Evolutionary conservation across 768 basidiomycete genomes (phyloP).

Genomic region (Rhodotorula sphaerocarpa): DNA sequence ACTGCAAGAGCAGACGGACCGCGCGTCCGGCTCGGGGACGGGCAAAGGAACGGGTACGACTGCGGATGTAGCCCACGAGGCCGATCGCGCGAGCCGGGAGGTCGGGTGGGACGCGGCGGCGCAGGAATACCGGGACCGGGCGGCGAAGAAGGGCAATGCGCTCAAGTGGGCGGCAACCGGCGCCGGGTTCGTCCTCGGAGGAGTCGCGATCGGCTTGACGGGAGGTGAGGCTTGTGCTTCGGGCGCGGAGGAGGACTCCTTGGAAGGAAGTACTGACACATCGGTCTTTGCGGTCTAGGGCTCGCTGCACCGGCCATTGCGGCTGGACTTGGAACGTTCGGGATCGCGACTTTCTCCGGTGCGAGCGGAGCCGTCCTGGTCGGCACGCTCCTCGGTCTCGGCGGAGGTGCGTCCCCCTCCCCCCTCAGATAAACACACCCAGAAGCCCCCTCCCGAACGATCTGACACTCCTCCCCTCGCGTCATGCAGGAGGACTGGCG

Average conservation of each 20-base stretch:
- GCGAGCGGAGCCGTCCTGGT: slow-evolving; percentile 37
- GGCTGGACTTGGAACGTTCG: slow-evolving; percentile 25
- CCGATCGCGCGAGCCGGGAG: background rate
- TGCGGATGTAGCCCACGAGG: slow-evolving; percentile 5
- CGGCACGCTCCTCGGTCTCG: slow-evolving; percentile 38
- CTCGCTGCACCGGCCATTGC: slow-evolving; percentile 38
- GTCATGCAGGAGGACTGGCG: slow-evolving; percentile 29
- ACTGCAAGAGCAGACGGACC: slow-evolving; percentile 1
- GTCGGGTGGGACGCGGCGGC: slow-evolving; percentile 30
- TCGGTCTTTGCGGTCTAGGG: slow-evolving; percentile 22
- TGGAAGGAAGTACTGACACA: too few species aligned
- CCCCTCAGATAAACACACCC: background rate
- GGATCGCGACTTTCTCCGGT: slow-evolving; percentile 31
- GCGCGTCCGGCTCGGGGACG: too few species aligned
- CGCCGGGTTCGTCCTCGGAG: slow-evolving; percentile 36
- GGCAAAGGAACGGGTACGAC: too few species aligned
- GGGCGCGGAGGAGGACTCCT: too few species aligned
- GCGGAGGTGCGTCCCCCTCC: slow-evolving; percentile 20
- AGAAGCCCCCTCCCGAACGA: too few species aligned
- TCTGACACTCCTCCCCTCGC: too few species aligned
- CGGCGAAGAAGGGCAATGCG: slow-evolving; percentile 24
- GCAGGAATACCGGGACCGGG: slow-evolving; percentile 11
- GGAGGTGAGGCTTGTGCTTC: slow-evolving; percentile 16
- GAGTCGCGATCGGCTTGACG: slow-evolving; percentile 37
- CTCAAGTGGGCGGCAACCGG: slow-evolving; percentile 38